Base-by-base conservation (phyloP, 192 early-diverging fungal genomes). In the Backusella luteola region DNA sequence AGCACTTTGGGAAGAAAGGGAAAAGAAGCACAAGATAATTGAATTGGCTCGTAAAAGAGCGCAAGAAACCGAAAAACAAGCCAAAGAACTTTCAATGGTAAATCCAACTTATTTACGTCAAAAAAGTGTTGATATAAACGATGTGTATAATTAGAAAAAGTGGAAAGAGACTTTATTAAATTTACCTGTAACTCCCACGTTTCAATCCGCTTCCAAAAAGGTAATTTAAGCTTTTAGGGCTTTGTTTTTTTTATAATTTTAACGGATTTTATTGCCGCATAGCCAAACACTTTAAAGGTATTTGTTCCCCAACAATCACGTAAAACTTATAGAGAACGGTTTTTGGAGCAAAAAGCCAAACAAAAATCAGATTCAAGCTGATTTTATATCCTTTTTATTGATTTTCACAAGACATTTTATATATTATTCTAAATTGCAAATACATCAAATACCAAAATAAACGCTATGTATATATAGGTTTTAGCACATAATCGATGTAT, bases 121-220 rank as follows among this genome's bases (percentile, higher is more conserved):
- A 68, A 76, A 76, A 69, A 52, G 41, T 6, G 36, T 41, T 70
- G 14, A 29, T 71, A 44, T 46, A 32, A 26, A 29, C 7, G 41
- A 46, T 41, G 42, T 38, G 17, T 46, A 36, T 59, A 44, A n/a
- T 21, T 32, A 73, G 72, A 53, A 73, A 73, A 49, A 49, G 29
- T 73, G 72, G 72, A 49, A 63, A 36, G 72, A 53, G 26, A 63
- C 72, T 26, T 59, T 73, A 63, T 73, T 73, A 35, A 73, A 63
- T 73, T 38, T 73, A 39, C 72, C 72, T 15, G 29, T 73, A 29
- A 73, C 52, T 29, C 34, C 72, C 32, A n/a, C 53, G 53, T 56
- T 56, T 56, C 53, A 56, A 23, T 11, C 53, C 19, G 19, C 6
- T 56, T 56, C 53, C 9, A 56, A 56, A 56, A 56, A 56, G 53